These are phyloP conservation scores for Scleroderma bovista DNA, from an alignment of 768 basidiomycete genomes.

Conservation along the genomic window DNA sequence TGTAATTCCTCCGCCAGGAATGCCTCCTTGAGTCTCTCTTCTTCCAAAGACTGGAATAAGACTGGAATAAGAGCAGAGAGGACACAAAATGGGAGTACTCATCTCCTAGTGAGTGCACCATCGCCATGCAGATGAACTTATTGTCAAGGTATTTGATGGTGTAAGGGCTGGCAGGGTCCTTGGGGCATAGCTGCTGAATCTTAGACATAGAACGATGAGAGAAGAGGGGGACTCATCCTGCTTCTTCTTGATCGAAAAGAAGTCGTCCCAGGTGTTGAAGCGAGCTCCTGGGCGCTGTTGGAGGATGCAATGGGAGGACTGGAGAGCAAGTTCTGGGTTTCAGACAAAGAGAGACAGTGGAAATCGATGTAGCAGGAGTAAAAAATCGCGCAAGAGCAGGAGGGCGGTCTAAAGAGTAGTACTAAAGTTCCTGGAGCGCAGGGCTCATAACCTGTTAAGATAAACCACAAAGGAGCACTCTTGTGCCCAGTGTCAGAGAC, in stretches of 20 bases:
- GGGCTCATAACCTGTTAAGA: background rate
- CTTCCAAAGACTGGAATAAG: background rate
- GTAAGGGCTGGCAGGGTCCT: background rate
- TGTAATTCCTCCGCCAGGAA: conserved; percentile 1
- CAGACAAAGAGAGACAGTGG: background rate
- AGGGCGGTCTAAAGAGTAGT: background rate
- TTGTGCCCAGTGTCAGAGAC: no score
- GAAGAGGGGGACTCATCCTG: conserved; percentile 2
- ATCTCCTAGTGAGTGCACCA: conserved; percentile 5
- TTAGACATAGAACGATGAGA: conserved; percentile 2
- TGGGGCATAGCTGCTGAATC: conserved; percentile 5
- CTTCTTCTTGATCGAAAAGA: conserved; percentile 6
- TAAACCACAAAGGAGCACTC: no score
- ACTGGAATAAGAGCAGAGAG: conserved; percentile 5
- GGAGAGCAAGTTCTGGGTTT: background rate
- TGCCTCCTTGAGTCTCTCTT: conserved; percentile 1
- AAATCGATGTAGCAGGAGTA: background rate
- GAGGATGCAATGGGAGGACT: background rate
- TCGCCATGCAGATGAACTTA: conserved; percentile 6
- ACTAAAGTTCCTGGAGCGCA: background rate
- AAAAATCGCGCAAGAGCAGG: background rate
- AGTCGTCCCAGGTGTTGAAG: conserved; percentile 7
- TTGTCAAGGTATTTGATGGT: background rate
- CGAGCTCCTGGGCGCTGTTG: background rate
- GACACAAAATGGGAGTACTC: conserved; percentile 10